A percentile compares a stretch with the other conserved stretches of the same genome.
phyloP scores from a whole-genome alignment of 345 rosid species.

The Eucalyptus shirleyi region DNA sequence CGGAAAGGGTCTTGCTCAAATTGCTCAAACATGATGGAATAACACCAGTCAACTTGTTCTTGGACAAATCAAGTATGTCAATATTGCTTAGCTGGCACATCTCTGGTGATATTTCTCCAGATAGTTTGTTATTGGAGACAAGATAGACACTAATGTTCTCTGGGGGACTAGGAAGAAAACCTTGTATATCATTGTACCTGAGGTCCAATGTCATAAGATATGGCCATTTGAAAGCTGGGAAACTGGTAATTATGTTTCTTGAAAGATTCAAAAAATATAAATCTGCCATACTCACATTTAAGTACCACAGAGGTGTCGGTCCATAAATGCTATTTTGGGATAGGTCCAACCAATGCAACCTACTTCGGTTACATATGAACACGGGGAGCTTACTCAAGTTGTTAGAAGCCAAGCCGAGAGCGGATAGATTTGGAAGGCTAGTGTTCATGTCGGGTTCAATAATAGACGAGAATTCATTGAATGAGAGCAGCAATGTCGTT shows the following conservation, averaged over 20 bases:
- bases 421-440: not conserved
- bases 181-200: not conserved
- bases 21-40: not conserved
- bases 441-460: not conserved
- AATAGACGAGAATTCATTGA: not conserved
- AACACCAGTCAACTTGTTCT: not conserved
- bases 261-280: not conserved
- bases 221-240: not conserved
- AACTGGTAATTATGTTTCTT: not conserved
- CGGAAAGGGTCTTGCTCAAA: rapidly evolving
- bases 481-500: not conserved
- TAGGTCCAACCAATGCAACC: not conserved
- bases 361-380: not conserved
- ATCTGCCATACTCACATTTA: not conserved
- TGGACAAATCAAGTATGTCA: not conserved
- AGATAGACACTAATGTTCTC: not conserved
- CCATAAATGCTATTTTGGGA: not conserved
- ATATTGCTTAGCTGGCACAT: not conserved
- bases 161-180: not conserved
- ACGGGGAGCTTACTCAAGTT: slow-evolving; percentile 3
- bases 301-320: not conserved
- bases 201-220: not conserved
- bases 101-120: not conserved
- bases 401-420: not conserved
- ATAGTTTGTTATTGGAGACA: not conserved